These are phyloP conservation scores for Sphagnum tenellum DNA, from an alignment of 225 moss, liverwort and hornwort species.

Conservation along the genomic window DNA sequence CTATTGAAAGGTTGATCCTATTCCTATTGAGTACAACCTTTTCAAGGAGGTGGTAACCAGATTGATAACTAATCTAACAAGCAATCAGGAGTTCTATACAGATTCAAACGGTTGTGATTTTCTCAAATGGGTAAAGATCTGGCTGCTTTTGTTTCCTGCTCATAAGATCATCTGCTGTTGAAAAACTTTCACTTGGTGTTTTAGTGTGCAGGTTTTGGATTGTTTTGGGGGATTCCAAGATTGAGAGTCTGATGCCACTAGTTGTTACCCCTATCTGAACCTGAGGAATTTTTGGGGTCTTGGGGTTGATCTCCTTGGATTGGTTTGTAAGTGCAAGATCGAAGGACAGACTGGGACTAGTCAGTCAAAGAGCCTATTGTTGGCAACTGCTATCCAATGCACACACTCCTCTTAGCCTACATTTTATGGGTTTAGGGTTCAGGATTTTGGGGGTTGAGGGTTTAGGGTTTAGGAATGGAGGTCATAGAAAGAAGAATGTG, in stretches of 20 bases:
- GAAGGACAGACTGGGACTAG: constrained; percentile 75
- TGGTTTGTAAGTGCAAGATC: constrained; percentile 59
- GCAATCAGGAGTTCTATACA: constrained; percentile 66
- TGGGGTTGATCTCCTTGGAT: too few relatives aligned
- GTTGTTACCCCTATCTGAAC: too few relatives aligned
- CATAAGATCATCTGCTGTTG: too few relatives aligned
- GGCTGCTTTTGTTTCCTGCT: too few relatives aligned
- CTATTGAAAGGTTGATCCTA: constrained; percentile 79
- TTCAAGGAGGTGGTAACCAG: constrained; percentile 86
- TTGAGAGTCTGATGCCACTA: too few relatives aligned
- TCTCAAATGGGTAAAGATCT: constrained; percentile 74
- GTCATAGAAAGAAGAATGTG: too few relatives aligned
- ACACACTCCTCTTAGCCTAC: background rate
- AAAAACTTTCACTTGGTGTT: too few relatives aligned
- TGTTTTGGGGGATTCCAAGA: too few relatives aligned
- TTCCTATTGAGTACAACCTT: constrained; percentile 69
- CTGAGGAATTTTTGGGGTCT: too few relatives aligned
- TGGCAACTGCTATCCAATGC: constrained; percentile 97
- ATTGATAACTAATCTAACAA: constrained; percentile 59
- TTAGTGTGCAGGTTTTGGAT: too few relatives aligned
- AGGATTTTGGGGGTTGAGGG: too few relatives aligned
- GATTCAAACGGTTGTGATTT: constrained; percentile 94
- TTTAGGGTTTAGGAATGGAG: too few relatives aligned
- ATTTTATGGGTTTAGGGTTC: background rate
- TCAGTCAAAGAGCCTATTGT: constrained; percentile 80